Conservation (phyloP, 192 early-diverging fungal species). For the Backusella luteola region DNA sequence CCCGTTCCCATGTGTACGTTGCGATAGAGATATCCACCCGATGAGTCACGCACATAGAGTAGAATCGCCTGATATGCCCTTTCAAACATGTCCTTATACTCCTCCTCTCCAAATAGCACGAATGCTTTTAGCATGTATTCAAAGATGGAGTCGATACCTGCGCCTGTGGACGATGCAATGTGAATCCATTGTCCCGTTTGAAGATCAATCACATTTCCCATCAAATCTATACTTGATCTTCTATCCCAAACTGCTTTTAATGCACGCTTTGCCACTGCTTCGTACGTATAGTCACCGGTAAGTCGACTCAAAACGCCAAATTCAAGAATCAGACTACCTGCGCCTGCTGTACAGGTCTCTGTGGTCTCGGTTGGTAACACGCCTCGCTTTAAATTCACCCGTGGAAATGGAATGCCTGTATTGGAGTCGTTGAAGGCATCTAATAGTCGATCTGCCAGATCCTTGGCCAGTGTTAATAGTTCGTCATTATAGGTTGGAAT, state of each 20-base stretch:
- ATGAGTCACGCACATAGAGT: conserved; percentile 59
- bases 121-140: conserved; percentile 92
- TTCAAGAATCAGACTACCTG: conserved; percentile 87
- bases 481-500: conserved; percentile 77
- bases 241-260: conserved; percentile 75
- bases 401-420: conserved; percentile 82
- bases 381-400: conserved; percentile 78
- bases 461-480: conserved; percentile 74
- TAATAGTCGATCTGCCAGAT: conserved; percentile 81
- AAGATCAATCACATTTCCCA: conserved; percentile 84
- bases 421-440: conserved; percentile 84
- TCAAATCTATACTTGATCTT: conserved; percentile 68
- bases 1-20: conserved; percentile 84
- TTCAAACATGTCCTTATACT: conserved; percentile 76
- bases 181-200: conserved; percentile 72
- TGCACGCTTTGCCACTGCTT: conserved; percentile 65
- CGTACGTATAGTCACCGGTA: conserved; percentile 75
- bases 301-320: conserved; percentile 90
- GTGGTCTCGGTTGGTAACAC: conserved; percentile 63
- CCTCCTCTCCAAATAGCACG: conserved; percentile 80
- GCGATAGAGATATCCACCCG: conserved; percentile 74
- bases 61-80: conserved; percentile 68
- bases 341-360: conserved; percentile 83
- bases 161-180: conserved; percentile 72
- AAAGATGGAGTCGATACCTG: conserved; percentile 92